A percentile compares a stretch with the other conserved stretches of the same genome.
Evolutionary conservation across 2,329 filamentous ascomycete genomes (phyloP).

Genomic region (Coniochaeta sp.): DNA sequence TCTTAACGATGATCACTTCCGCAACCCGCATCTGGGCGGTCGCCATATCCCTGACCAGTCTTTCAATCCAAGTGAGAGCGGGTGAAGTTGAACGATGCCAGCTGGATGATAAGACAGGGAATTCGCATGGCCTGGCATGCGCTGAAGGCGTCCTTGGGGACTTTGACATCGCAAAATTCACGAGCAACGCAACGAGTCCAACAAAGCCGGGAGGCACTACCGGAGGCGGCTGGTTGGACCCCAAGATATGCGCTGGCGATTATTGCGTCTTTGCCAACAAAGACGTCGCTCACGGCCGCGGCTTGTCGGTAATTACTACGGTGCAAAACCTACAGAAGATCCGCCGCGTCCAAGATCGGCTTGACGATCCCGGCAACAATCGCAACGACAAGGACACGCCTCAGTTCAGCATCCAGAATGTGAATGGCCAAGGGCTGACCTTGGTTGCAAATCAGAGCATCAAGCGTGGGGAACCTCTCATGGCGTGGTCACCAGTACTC

Average conservation of each 20-base stretch:
- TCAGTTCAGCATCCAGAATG: slow-evolving; percentile 7
- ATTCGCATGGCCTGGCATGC: background rate
- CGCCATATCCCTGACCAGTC: background rate
- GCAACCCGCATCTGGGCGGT: background rate
- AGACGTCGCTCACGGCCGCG: slow-evolving; percentile 12
- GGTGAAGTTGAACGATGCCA: background rate
- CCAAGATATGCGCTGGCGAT: slow-evolving; percentile 14
- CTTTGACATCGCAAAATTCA: background rate
- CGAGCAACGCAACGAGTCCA: background rate
- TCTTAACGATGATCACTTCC: background rate
- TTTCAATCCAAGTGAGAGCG: background rate
- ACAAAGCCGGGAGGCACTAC: background rate
- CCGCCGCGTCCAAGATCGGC: slow-evolving; percentile 10
- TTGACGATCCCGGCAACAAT: slow-evolving; percentile 11
- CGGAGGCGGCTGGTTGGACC: slow-evolving; percentile 14
- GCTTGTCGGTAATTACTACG: slow-evolving; percentile 13
- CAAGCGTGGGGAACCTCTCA: slow-evolving; percentile 15
- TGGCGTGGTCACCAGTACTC: slow-evolving; percentile 14
- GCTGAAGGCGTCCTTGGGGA: background rate
- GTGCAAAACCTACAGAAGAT: slow-evolving; percentile 15
- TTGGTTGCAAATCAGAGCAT: slow-evolving; percentile 13
- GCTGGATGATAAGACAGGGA: background rate
- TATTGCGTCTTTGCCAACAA: slow-evolving; percentile 20
- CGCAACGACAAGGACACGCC: slow-evolving; percentile 6
- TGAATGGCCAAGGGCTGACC: slow-evolving; percentile 11